Evolutionary conservation across 2,329 filamentous ascomycete species (phyloP), one percentile per base, ranked within the genome.

Genomic region (Monilinia laxa): DNA sequence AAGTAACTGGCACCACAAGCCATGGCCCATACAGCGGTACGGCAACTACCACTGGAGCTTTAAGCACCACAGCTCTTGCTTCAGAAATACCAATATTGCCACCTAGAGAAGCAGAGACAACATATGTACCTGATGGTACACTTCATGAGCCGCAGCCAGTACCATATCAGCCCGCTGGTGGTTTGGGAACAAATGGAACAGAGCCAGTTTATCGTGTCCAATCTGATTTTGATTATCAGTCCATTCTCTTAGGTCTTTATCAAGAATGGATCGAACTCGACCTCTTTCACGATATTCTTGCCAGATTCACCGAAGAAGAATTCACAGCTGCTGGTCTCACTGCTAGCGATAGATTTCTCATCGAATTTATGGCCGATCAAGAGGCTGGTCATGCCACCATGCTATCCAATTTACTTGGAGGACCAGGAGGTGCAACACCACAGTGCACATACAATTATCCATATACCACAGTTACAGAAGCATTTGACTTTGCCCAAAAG

Each of bases 251-350:
- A 16, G 90, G 85, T 16, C 80, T 94, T 0, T 93, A 94, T 75
- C 89, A 93, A 73, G 91, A 95, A 78, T 95, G 87, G 84, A 92
- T 94, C 64, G 91, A 95, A 78, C 82, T 95, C 1, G 92, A 95
- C 75, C 82, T 92, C 18, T 95, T 95, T 83, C 87, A 91, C 77
- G 87, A 90, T 75, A 91, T 89, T 18, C 82, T 95, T 3, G 86
- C 85, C 0, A 85, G 81, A 0, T 95, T 91, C 78, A 86, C 85
- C 1, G 85, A 82, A 0, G 81, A 85, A 42, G 89, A 95, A 20
- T 95, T 93, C 71, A 80, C 85, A 9, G 85, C 81, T 1, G 87
- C 85, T 35, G 90, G 90, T 2, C 79, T 96, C 18, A 88, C 80
- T 9, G 82, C 86, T 14, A 86, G 91, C 73, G 90, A 93, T 72